These are phyloP conservation scores for Brassica carinata DNA, from an alignment of 345 rosid species.

Conservation along the genomic window DNA sequence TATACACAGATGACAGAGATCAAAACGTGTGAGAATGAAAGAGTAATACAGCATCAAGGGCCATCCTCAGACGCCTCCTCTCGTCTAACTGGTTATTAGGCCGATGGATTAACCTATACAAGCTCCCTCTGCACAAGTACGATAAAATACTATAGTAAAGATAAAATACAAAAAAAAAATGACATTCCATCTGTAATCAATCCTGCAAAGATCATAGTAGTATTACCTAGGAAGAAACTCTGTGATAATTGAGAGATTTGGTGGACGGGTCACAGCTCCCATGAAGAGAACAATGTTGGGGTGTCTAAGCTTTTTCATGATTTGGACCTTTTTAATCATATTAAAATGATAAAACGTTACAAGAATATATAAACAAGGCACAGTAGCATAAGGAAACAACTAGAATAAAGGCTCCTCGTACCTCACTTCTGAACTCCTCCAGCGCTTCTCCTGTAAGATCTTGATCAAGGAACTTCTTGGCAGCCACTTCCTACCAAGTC, in stretches of 20 bases:
- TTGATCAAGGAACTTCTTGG: conserved; percentile 91
- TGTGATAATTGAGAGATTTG: conserved; percentile 89
- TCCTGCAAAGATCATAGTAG: conserved; percentile 21
- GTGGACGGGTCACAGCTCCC: conserved; percentile 97
- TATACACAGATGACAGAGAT: neutral
- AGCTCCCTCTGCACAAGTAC: conserved; percentile 85
- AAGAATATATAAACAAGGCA: conserved; percentile 7
- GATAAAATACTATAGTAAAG: neutral
- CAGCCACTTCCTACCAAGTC: conserved; percentile 84
- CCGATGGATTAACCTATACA: conserved; percentile 87
- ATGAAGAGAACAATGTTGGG: conserved; percentile 99
- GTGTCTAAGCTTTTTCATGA: conserved; percentile 85
- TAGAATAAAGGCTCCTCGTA: conserved; percentile 35
- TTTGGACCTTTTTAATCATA: conserved; percentile 55
- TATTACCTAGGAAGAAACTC: conserved; percentile 93
- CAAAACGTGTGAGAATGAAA: neutral
- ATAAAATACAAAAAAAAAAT: too few relatives aligned
- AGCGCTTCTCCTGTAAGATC: conserved; percentile 76
- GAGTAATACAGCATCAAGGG: conserved; percentile 84
- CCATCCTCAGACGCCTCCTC: conserved; percentile 92
- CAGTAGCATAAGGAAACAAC: neutral
- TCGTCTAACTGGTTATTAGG: conserved; percentile 94
- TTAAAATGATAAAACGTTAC: neutral
- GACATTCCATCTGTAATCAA: neutral
- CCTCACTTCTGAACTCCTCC: conserved; percentile 94